phyloP scores from a whole-genome alignment of 2,329 filamentous ascomycete genomes.

The Peltaster fructicola region DNA sequence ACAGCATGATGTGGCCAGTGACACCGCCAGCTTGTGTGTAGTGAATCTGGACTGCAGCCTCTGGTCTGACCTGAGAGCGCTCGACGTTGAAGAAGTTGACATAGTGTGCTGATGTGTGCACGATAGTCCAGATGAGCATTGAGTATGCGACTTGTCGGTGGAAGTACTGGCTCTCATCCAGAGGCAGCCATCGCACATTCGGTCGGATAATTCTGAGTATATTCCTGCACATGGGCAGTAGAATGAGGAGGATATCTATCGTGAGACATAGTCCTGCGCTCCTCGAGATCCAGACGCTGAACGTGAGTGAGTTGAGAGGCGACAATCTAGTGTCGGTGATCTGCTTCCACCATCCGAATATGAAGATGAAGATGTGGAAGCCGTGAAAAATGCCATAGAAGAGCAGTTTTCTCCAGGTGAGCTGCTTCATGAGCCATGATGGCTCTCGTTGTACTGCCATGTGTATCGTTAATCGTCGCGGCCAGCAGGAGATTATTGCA shows the following conservation, averaged over 20 bases:
- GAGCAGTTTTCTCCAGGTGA: slow-evolving; percentile 18
- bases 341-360: slow-evolving; percentile 43
- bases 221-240: slow-evolving; percentile 89
- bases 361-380: slow-evolving; percentile 20
- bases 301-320: slow-evolving; percentile 62
- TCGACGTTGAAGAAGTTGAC: slow-evolving; percentile 99
- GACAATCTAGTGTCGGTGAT: slow-evolving; percentile 47
- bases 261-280: slow-evolving; percentile 76
- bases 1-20: slow-evolving; percentile 90
- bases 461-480: not conserved
- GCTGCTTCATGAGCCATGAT: slow-evolving; percentile 18
- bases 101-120: slow-evolving; percentile 71
- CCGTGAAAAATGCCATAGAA: slow-evolving; percentile 23
- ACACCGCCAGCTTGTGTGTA: slow-evolving; percentile 79
- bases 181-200: slow-evolving; percentile 69
- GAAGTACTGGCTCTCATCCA: slow-evolving; percentile 97
- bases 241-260: slow-evolving; percentile 70
- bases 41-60: slow-evolving; percentile 75
- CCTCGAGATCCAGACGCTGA: slow-evolving; percentile 90
- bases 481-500: too few species aligned
- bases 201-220: slow-evolving; percentile 70
- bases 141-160: slow-evolving; percentile 88
- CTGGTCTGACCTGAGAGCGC: slow-evolving; percentile 59
- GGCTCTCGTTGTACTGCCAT: slow-evolving; percentile 3
- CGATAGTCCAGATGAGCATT: slow-evolving; percentile 61